These are phyloP conservation scores for Hyphopichia pseudoburtonii DNA, from an alignment of 1,139 yeast species.

Conservation along the genomic window DNA sequence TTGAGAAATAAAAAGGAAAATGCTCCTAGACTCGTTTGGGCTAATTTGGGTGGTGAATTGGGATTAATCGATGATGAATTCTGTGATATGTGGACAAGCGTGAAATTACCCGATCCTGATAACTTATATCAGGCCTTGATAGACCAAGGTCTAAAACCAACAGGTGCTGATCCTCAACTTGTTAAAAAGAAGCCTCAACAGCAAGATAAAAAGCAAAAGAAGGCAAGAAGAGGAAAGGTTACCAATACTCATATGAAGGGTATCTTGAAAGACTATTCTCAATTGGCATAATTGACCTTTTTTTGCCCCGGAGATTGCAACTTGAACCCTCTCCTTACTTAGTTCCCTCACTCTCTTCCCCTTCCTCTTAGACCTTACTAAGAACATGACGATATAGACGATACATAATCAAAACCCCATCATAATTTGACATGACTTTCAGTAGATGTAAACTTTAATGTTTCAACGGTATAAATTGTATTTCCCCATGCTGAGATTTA, in stretches of 20 bases:
- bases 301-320: too few species aligned
- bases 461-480: not conserved
- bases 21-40: slow-evolving; percentile 89
- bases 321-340: not conserved
- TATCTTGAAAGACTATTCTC: slow-evolving; percentile 80
- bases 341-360: not conserved
- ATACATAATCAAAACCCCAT: too few species aligned
- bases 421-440: too few species aligned
- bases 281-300: slow-evolving; percentile 25
- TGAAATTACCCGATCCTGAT: slow-evolving; percentile 77
- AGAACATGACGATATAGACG: too few species aligned
- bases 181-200: slow-evolving; percentile 65
- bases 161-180: slow-evolving; percentile 94
- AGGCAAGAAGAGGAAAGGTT: slow-evolving; percentile 88
- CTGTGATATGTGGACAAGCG: slow-evolving; percentile 73
- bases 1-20: slow-evolving; percentile 90
- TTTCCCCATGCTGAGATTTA: not conserved
- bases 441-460: not conserved
- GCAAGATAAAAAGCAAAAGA: slow-evolving; percentile 77
- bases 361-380: not conserved
- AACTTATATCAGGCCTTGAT: slow-evolving; percentile 73
- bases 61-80: slow-evolving; percentile 83
- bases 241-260: slow-evolving; percentile 97
- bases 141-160: slow-evolving; percentile 88
- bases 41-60: slow-evolving; percentile 74